Evolutionary conservation across 495 filamentous ascomycete genomes (phyloP).

Genomic region (Achaetomiella virescens): DNA sequence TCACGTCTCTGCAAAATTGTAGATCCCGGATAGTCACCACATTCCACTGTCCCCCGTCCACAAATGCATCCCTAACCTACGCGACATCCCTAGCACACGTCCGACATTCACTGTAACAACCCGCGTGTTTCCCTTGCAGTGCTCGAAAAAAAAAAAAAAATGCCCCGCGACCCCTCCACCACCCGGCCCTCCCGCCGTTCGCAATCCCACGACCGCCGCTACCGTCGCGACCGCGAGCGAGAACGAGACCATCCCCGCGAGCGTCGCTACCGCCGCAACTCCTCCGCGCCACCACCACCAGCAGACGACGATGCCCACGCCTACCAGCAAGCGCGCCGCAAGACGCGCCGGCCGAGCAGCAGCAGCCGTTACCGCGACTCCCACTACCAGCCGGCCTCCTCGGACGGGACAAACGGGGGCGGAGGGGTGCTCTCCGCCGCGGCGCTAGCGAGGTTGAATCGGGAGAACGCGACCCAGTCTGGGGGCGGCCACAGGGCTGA

Average conservation of each 20-base stretch:
- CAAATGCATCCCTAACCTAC: conserved; percentile 8
- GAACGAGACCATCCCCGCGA: background rate
- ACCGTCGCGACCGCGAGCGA: background rate
- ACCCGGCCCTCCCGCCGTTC: conserved; percentile 1
- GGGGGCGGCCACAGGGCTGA: background rate
- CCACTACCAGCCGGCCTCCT: conserved; percentile 14
- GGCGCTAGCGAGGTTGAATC: conserved; percentile 55
- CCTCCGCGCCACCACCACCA: background rate
- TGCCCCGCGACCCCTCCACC: conserved; percentile 16
- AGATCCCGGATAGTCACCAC: background rate
- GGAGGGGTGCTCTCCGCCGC: conserved; percentile 47
- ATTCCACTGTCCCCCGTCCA: background rate
- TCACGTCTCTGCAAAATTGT: background rate
- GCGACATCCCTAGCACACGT: background rate
- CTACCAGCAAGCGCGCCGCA: conserved; percentile 1
- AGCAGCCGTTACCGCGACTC: no score
- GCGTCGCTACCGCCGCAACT: conserved; percentile 7
- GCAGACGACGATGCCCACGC: background rate
- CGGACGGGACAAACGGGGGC: no score
- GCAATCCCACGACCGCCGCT: background rate
- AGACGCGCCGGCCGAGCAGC: conserved; percentile 1
- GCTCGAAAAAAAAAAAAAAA: background rate
- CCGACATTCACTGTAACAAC: background rate
- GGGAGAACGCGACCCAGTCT: conserved; percentile 40
- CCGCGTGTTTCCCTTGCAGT: background rate